Percentiles rank a stretch among this genome's conserved stretches.
Conservation (phyloP, 208 protist species). For the Angomonas deanei region DNA sequence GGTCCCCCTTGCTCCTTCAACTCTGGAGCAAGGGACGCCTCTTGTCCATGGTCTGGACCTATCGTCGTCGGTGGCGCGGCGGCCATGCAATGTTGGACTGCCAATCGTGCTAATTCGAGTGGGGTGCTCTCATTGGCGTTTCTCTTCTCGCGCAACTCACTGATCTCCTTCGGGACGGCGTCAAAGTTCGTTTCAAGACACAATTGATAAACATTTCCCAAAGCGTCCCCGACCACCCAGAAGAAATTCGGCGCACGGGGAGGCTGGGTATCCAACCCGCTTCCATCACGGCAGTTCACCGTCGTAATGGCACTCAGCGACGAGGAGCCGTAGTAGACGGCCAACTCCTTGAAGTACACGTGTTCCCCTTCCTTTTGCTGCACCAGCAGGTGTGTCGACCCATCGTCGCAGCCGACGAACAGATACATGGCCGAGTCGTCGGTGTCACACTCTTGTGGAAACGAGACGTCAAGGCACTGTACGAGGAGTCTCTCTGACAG, state of each 20-base stretch:
- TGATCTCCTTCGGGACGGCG: background rate
- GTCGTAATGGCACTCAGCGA: constrained; percentile 19
- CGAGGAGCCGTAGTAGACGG: constrained; percentile 26
- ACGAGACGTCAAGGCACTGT: background rate
- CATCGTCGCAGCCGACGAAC: constrained; percentile 22
- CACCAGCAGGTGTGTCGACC: constrained; percentile 18
- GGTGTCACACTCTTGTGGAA: background rate
- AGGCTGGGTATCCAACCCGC: background rate
- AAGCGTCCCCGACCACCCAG: constrained; percentile 58
- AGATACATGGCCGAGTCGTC: constrained; percentile 9
- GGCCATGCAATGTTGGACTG: background rate
- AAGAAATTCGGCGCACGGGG: background rate
- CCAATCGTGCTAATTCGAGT: background rate
- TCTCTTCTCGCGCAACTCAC: background rate
- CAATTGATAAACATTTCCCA: constrained; percentile 77
- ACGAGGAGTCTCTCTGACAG: background rate
- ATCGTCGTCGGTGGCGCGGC: too few relatives aligned
- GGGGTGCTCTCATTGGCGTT: background rate
- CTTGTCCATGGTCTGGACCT: too few relatives aligned
- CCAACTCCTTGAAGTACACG: constrained; percentile 3
- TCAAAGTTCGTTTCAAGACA: constrained; percentile 17
- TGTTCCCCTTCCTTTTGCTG: background rate
- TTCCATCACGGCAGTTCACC: too few relatives aligned
- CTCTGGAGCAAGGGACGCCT: too few relatives aligned
- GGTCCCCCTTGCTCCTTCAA: background rate